Percentiles rank a stretch among this genome's conserved stretches.
Evolutionary conservation across 192 early-diverging fungal genomes (phyloP).

Genomic region (Borealophlyctis nickersoniae): DNA sequence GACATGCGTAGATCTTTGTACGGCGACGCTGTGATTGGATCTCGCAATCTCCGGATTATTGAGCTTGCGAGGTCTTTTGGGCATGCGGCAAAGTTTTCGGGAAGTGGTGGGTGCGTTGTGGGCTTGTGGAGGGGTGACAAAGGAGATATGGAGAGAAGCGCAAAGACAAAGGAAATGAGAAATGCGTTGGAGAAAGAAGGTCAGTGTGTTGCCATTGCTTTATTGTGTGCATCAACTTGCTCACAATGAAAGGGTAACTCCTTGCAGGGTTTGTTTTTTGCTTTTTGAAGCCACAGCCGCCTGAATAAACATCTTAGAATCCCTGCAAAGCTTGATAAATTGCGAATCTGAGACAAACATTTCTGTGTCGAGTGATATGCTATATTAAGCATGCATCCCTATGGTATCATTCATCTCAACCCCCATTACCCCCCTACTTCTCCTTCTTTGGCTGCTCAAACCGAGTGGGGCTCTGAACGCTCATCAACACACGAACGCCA

Average conservation of each 20-base stretch:
- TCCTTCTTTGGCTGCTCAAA: conserved; percentile 30
- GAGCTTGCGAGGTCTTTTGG: conserved; percentile 38
- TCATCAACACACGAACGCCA: conserved; percentile 22
- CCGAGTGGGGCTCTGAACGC: conserved; percentile 17
- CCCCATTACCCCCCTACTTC: conserved; percentile 8
- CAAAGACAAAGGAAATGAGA: background rate
- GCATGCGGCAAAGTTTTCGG: conserved; percentile 57
- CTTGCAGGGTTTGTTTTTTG: too few relatives aligned
- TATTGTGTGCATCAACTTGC: too few relatives aligned
- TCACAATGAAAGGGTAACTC: too few relatives aligned
- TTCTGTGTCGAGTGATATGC: too few relatives aligned
- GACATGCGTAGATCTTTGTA: conserved; percentile 43
- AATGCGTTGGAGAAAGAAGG: background rate
- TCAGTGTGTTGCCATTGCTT: too few relatives aligned
- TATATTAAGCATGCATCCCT: too few relatives aligned
- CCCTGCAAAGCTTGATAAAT: too few relatives aligned
- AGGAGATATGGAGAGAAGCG: background rate
- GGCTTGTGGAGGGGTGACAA: conserved; percentile 38
- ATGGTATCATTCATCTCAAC: too few relatives aligned
- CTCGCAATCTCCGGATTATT: conserved; percentile 49
- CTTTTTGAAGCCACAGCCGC: too few relatives aligned
- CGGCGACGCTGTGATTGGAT: conserved; percentile 50
- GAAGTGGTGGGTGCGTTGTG: conserved; percentile 59
- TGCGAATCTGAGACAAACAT: too few relatives aligned
- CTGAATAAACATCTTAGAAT: too few relatives aligned